Conservation (phyloP, 1,139 yeast genomes). For the Yarrowia galli region DNA sequence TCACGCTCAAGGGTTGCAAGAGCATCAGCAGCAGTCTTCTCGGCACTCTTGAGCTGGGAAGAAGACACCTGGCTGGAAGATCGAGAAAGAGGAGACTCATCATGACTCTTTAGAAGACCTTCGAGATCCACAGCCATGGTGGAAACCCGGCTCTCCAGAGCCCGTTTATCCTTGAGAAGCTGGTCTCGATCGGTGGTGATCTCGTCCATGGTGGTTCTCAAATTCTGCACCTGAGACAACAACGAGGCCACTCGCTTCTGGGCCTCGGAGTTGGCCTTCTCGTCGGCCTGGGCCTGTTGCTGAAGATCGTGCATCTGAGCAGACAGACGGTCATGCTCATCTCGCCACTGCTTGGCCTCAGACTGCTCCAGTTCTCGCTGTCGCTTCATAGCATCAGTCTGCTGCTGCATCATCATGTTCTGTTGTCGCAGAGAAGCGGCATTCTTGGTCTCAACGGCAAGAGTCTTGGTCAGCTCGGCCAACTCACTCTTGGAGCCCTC, state of each 20-base stretch:
- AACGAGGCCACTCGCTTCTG: slow-evolving; percentile 51
- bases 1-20: slow-evolving; percentile 45
- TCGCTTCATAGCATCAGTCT: slow-evolving; percentile 58
- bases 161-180: slow-evolving; percentile 50
- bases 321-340: slow-evolving; percentile 33
- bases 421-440: slow-evolving; percentile 63
- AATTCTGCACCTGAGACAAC: slow-evolving; percentile 50
- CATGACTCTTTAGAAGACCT: slow-evolving; percentile 44
- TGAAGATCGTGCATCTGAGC: slow-evolving; percentile 42
- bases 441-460: slow-evolving; percentile 17
- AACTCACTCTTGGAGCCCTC: slow-evolving; percentile 23
- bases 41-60: slow-evolving; percentile 5
- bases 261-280: slow-evolving; percentile 59
- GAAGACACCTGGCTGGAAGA: neutral
- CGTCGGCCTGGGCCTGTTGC: slow-evolving; percentile 51
- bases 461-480: slow-evolving; percentile 12
- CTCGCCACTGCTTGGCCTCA: slow-evolving; percentile 36
- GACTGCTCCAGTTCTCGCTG: slow-evolving; percentile 43
- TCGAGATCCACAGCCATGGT: slow-evolving; percentile 43
- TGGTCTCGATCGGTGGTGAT: slow-evolving; percentile 52
- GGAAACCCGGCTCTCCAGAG: slow-evolving; percentile 50
- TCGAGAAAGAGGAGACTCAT: slow-evolving; percentile 6
- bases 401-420: slow-evolving; percentile 59
- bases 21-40: slow-evolving; percentile 41
- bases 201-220: slow-evolving; percentile 51